Conservation (phyloP, 2,329 filamentous ascomycete genomes). For the Fusarium sp. region DNA sequence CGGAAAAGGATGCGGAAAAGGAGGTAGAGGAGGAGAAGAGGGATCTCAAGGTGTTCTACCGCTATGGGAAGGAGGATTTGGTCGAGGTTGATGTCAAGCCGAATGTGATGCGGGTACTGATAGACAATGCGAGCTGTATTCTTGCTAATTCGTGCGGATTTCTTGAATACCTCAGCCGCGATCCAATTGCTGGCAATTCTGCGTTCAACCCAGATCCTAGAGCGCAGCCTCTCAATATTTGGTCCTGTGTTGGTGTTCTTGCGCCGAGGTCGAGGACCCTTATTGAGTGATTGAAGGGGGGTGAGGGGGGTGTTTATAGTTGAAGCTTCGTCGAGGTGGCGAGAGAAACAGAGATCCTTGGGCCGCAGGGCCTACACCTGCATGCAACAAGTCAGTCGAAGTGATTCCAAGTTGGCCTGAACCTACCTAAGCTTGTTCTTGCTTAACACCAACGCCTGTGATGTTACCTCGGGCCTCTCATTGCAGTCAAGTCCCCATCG, state of each 20-base stretch:
- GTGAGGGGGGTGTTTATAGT: background rate
- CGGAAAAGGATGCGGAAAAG: background rate
- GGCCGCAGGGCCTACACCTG: background rate
- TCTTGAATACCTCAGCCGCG: background rate
- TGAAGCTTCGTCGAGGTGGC: background rate
- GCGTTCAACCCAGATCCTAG: background rate
- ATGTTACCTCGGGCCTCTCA: background rate
- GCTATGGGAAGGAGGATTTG: background rate
- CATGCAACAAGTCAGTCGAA: background rate
- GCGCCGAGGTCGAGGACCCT: background rate
- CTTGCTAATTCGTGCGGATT: background rate
- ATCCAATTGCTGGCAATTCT: background rate
- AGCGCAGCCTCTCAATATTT: background rate
- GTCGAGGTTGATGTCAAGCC: background rate
- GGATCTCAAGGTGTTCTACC: background rate
- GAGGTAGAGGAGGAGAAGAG: background rate
- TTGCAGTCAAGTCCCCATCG: background rate
- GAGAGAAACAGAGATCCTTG: background rate
- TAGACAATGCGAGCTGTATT: background rate
- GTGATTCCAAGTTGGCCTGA: background rate
- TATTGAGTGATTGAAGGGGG: background rate
- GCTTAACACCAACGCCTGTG: too few relatives aligned
- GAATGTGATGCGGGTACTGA: background rate
- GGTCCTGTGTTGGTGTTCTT: background rate
- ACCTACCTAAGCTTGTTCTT: too few relatives aligned